Conservation (phyloP, 495 filamentous ascomycete genomes). For the Neurospora tetrasperma region DNA sequence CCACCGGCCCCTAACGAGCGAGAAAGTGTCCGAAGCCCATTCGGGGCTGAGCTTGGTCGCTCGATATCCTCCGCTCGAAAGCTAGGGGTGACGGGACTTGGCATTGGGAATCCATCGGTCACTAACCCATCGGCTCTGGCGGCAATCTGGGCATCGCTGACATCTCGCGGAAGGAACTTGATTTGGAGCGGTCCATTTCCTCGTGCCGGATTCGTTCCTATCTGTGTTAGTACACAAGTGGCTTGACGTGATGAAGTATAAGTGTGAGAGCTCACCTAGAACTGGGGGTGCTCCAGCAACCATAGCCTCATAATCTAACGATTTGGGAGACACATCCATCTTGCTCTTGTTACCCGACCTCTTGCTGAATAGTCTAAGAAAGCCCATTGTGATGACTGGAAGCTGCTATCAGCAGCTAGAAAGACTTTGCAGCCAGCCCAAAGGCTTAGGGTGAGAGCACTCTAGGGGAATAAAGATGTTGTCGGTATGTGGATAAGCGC, state of each 20-base stretch:
- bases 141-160: constrained; percentile 16
- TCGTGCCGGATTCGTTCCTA: constrained; percentile 24
- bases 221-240: constrained; percentile 12
- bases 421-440: not conserved
- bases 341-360: constrained; percentile 19
- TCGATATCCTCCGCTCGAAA: constrained; percentile 15
- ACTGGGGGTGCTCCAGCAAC: constrained; percentile 19
- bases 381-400: constrained; percentile 26
- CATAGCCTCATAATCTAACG: constrained; percentile 20
- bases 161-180: constrained; percentile 20
- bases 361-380: constrained; percentile 30
- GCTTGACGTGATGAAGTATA: constrained; percentile 14
- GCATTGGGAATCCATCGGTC: not conserved
- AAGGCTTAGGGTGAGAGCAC: not conserved
- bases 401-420: constrained; percentile 15
- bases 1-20: constrained; percentile 2
- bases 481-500: not conserved
- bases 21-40: not conserved
- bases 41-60: constrained; percentile 33
- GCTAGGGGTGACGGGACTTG: constrained; percentile 19
- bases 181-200: constrained; percentile 21
- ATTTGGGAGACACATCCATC: constrained; percentile 16
- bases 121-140: not conserved
- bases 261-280: constrained; percentile 25
- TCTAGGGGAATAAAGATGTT: not conserved